Evolutionary conservation across 805 yeast genomes (phyloP), one percentile per base, ranked within the genome.

Genomic region (Kodamaea fukazawae): DNA sequence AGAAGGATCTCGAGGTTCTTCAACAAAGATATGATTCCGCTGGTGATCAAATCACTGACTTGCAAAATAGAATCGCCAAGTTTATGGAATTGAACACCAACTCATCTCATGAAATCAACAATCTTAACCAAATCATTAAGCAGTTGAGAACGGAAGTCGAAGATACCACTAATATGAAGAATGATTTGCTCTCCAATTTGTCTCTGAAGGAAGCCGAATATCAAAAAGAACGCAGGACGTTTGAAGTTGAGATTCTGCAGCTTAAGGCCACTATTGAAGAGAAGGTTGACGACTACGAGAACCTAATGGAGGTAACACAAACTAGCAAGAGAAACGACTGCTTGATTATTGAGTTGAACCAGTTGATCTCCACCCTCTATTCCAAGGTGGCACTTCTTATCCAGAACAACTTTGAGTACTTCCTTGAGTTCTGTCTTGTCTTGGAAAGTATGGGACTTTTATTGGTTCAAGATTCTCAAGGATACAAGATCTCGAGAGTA

Each of bases 391-490:
- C 43, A 34, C 36, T 29, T 7, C 46, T 60, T 4, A 39, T 51
- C 3, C 49, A 49, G 2, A 34, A 41, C 8, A 50, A 53, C 33
- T 58, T 52, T 42, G 57, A 54, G 4, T 60, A 49, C 36, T 62
- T 81, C 42, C 53, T 70, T 4, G 74, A 68, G 35, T 58, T 65
- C 30, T 81, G 90, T 42, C 65, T 75, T 34, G 63, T 83, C 3
- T 63, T 86, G 23, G 95, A 86, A 53, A 72, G 83, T 3, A 79
- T 89, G 70, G 96, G 97, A 0, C 66, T 89, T 34, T 70, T 88
- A 27, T 70, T 86, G 34, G 68, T 76, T 2, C 70, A 70, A 36
- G 58, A 58, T 8, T 42, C 40, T 11, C 63, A 68, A 12, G 65
- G 60, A 7, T 65, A 71, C 31, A 72, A 71, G 36, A 77, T 86